These are phyloP conservation scores for Penicillium silybi DNA, from an alignment of 495 filamentous ascomycete species.

Conservation along the genomic window DNA sequence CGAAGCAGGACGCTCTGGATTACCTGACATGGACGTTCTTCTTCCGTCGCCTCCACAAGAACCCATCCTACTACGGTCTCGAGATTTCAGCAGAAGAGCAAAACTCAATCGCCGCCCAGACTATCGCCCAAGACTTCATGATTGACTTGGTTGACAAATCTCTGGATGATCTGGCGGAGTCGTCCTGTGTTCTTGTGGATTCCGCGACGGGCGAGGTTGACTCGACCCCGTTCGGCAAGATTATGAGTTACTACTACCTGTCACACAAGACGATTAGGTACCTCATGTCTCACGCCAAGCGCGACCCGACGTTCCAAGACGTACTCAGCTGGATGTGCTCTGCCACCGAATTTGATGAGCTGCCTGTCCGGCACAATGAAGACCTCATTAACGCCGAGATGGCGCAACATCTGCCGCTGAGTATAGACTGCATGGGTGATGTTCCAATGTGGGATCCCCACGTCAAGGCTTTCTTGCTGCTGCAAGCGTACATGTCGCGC, in stretches of 20 bases:
- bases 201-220: slow-evolving; percentile 83
- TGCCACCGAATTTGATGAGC: slow-evolving; percentile 94
- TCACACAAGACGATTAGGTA: slow-evolving; percentile 92
- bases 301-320: slow-evolving; percentile 75
- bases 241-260: slow-evolving; percentile 99
- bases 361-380: slow-evolving; percentile 98
- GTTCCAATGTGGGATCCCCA: slow-evolving; percentile 98
- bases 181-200: slow-evolving; percentile 73
- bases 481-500: slow-evolving; percentile 92
- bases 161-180: slow-evolving; percentile 72
- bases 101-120: slow-evolving; percentile 79
- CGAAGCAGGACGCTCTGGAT: slow-evolving; percentile 95
- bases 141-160: slow-evolving; percentile 85
- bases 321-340: slow-evolving; percentile 87
- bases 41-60: slow-evolving; percentile 95
- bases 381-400: slow-evolving; percentile 96
- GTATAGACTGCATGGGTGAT: slow-evolving; percentile 61
- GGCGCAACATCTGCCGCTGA: slow-evolving; percentile 70
- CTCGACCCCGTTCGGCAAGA: slow-evolving; percentile 86
- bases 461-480: slow-evolving; percentile 89
- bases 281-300: slow-evolving; percentile 71
- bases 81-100: slow-evolving; percentile 93
- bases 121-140: slow-evolving; percentile 87
- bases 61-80: slow-evolving; percentile 95
- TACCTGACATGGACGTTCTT: slow-evolving; percentile 99